Evolutionary conservation across 495 filamentous ascomycete species (phyloP).

Genomic region (Aspergillus homomorphus): DNA sequence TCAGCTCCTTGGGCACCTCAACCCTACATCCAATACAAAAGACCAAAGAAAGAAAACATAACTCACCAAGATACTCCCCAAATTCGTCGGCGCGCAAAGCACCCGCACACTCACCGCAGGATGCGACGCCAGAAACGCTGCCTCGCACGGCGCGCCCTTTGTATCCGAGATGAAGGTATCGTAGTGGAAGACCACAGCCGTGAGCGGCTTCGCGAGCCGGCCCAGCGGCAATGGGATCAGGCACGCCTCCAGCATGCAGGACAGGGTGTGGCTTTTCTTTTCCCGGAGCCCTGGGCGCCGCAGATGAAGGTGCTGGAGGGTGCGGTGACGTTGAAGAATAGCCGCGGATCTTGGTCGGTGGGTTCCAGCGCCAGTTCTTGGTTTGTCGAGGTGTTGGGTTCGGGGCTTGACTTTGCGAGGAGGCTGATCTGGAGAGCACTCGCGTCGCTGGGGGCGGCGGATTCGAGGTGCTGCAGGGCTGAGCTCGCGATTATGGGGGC

Average conservation of each 20-base stretch:
- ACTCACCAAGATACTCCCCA: conserved; percentile 46
- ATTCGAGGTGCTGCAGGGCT: no score
- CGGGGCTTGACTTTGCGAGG: no score
- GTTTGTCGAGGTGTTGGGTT: no score
- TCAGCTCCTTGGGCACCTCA: no score
- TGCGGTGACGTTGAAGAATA: conserved; percentile 64
- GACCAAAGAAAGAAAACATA: no score
- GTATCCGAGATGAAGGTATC: conserved; percentile 55
- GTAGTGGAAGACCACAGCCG: conserved; percentile 68
- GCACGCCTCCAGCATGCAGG: conserved; percentile 67
- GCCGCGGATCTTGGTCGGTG: conserved; percentile 43
- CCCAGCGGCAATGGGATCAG: conserved; percentile 43
- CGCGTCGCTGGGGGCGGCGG: no score
- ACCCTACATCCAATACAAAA: no score
- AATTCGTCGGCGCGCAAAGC: conserved; percentile 61
- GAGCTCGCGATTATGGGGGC: no score
- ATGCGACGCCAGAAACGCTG: conserved; percentile 59
- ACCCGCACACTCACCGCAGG: conserved; percentile 55
- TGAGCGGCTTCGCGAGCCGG: conserved; percentile 47
- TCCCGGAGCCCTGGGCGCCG: conserved; percentile 72
- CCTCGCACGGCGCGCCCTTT: conserved; percentile 62
- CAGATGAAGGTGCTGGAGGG: conserved; percentile 75
- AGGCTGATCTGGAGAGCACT: no score
- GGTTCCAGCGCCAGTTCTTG: no score
- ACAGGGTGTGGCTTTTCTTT: conserved; percentile 70